A percentile compares a stretch with the other conserved stretches of the same genome.
phyloP scores from a whole-genome alignment of 2,329 filamentous ascomycete genomes.

The Cercospora sp. region DNA sequence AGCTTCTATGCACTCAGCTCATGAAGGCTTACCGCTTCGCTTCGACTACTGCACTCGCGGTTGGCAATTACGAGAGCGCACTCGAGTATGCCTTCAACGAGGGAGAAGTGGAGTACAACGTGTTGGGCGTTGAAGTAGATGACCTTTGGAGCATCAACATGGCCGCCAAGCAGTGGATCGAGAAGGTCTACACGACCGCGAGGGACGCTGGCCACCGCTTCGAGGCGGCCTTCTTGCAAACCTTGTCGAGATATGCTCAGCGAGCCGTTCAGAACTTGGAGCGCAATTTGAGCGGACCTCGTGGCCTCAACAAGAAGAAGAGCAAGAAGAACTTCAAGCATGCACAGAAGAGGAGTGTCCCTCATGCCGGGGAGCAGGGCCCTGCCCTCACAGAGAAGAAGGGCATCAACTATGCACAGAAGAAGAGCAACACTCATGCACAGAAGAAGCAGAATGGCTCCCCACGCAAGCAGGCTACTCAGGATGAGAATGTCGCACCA shows the following conservation, averaged over 20 bases:
- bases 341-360: neutral
- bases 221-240: conserved; percentile 5
- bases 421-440: neutral
- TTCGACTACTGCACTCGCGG: conserved; percentile 18
- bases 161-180: conserved; percentile 19
- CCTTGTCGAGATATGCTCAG: neutral
- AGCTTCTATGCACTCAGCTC: conserved; percentile 51
- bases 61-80: conserved; percentile 18
- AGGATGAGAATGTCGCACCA: conserved; percentile 3
- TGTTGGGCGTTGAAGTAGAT: conserved; percentile 28
- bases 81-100: conserved; percentile 27
- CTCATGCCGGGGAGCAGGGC: neutral
- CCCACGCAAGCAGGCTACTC: neutral
- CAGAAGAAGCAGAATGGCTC: conserved; percentile 3
- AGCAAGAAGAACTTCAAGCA: neutral
- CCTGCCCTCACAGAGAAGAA: neutral
- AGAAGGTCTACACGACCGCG: conserved; percentile 7
- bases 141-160: conserved; percentile 18
- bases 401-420: neutral
- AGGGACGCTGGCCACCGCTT: neutral
- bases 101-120: conserved; percentile 33
- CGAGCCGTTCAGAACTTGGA: neutral
- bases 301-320: conserved; percentile 4
- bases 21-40: conserved; percentile 30
- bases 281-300: neutral